Evolutionary conservation across 2,329 filamentous ascomycete species (phyloP).

Genomic region (Diaporthe ilicicola): DNA sequence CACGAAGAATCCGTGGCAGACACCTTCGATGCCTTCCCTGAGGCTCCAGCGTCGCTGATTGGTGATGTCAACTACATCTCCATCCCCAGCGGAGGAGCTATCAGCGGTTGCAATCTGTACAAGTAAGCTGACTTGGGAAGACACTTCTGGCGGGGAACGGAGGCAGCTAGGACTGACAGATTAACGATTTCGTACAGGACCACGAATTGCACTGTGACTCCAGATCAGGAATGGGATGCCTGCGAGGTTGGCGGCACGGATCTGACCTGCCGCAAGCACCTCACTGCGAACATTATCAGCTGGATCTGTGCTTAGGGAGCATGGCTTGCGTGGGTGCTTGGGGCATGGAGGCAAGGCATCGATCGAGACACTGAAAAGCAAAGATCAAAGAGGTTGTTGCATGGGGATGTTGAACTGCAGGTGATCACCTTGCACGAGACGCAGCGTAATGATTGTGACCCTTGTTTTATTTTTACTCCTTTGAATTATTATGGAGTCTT

Average conservation of each 20-base stretch:
- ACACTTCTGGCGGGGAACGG: background rate
- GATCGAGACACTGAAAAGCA: too few relatives aligned
- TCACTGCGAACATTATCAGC: constrained; percentile 23
- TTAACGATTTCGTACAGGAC: constrained; percentile 10
- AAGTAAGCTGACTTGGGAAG: background rate
- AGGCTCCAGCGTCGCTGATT: background rate
- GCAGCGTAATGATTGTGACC: too few relatives aligned
- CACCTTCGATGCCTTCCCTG: constrained; percentile 22
- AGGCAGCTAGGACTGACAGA: background rate
- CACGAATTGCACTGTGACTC: constrained; percentile 19
- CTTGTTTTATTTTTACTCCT: background rate
- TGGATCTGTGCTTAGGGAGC: constrained; percentile 19
- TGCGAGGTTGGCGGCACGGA: constrained; percentile 23
- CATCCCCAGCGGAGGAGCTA: constrained; percentile 10
- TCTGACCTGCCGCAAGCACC: constrained; percentile 29
- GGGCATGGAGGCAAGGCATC: too few relatives aligned
- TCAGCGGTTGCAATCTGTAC: constrained; percentile 24
- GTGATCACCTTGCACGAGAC: too few relatives aligned
- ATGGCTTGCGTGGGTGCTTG: too few relatives aligned
- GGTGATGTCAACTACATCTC: constrained; percentile 24
- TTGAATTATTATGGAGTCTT: background rate
- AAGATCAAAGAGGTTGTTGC: too few relatives aligned
- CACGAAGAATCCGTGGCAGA: background rate
- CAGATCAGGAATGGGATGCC: constrained; percentile 28
- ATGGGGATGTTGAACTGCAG: too few relatives aligned